Base-by-base conservation (phyloP, 1,284 basidiomycete genomes). In the Ceratobasidium sp. region DNA sequence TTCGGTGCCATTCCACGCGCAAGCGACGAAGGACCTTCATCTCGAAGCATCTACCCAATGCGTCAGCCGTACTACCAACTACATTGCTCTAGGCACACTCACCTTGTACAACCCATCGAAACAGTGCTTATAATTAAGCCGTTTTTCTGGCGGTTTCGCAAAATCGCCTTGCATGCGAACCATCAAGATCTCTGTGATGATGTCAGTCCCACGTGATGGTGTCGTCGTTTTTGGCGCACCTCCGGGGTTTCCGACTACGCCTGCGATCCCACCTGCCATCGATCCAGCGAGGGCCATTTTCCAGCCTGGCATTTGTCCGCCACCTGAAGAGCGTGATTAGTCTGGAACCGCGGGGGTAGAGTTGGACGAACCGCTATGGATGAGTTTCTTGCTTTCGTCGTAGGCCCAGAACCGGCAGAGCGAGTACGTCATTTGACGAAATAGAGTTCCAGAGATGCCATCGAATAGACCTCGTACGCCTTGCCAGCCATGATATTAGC, bases 391-490 rank as follows among this genome's bases (percentile, higher is more conserved):
- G 77, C 91, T 89, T 80, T 92, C 90, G 75, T 96, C 94, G 79
- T 96, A 96, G 25, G 92, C 92, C 84, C 93, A 95, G 82, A 96
- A 96, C 15, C 94, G 86, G 76, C 92, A 94, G 77, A 96, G 82
- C 52, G 92, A 94, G 80, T 96, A 96, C 29, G 89, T 93, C 93
- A 96, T 93, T 80, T 96, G 94, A 38, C 94, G 86, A 76, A 96
- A 80, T 85, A 93, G 90, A 32, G 94, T 96, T 34, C 93, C 94
- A 0, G 90, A 84, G 70, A 96, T 91, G 22, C 94, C 94, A 75
- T 94, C 93, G 75, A 88, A 93, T 52, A 94, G 82, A 0, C 93
- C 93, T 53, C 88, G 83, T 35, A 83, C 78, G 64, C 91, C 91
- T 74, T 0, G 88, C 88, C 76, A 82, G 81, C 68, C 89, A 7